phyloP scores from a whole-genome alignment of 176 grass and related monocot species.

The Melocanna baccifera region DNA sequence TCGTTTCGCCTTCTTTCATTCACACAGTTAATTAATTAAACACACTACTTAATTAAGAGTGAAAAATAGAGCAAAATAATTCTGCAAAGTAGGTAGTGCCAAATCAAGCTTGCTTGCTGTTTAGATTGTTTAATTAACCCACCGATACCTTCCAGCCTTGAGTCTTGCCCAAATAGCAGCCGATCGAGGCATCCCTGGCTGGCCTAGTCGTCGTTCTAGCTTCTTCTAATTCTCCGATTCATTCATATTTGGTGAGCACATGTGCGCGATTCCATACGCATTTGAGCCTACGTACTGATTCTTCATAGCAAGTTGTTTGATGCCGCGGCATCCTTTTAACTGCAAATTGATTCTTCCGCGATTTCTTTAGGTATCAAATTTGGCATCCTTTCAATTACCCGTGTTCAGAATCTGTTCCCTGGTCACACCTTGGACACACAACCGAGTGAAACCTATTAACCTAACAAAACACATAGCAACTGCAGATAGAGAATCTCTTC shows the following conservation, averaged over 20 bases:
- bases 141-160: too few relatives aligned
- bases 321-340: neutral
- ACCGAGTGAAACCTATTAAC: neutral
- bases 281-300: neutral
- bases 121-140: too few relatives aligned
- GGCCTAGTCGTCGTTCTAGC: neutral
- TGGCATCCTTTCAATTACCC: neutral
- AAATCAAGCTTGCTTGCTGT: too few relatives aligned
- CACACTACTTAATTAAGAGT: too few relatives aligned
- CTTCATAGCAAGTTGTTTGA: neutral
- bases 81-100: too few relatives aligned
- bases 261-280: neutral
- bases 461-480: slow-evolving; percentile 12
- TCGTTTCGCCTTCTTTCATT: too few relatives aligned
- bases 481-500: neutral
- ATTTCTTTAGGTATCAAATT: slow-evolving; percentile 21
- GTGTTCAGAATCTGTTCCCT: neutral
- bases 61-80: too few relatives aligned
- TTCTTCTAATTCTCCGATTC: neutral
- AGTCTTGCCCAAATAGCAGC: too few relatives aligned
- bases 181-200: neutral
- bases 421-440: slow-evolving; percentile 5
- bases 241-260: neutral
- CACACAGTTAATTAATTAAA: too few relatives aligned
- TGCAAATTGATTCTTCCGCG: neutral